phyloP scores from a whole-genome alignment of 2,329 filamentous ascomycete genomes.

The Fusarium pseudograminearum region DNA sequence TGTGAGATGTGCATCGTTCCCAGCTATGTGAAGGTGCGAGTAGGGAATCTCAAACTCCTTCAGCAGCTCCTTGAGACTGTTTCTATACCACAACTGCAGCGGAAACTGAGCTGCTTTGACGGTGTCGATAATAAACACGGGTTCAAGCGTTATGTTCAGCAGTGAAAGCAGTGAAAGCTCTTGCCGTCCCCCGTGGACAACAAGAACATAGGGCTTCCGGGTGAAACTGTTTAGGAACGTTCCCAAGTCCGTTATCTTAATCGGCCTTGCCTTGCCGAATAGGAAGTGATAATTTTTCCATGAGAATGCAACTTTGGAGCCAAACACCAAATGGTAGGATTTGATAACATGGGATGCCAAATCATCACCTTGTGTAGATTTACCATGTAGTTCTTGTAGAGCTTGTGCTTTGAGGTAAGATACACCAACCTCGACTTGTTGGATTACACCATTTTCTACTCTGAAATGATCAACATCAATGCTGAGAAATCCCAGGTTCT shows the following conservation, averaged over 20 bases:
- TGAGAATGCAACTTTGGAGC: neutral
- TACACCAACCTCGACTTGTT: conserved; percentile 21
- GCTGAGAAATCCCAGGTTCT: conserved; percentile 22
- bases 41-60: conserved; percentile 34
- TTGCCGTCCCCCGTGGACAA: conserved; percentile 7
- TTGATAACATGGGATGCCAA: conserved; percentile 6
- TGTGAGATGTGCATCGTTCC: conserved; percentile 46
- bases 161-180: conserved; percentile 25
- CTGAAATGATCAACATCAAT: conserved; percentile 29
- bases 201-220: conserved; percentile 11
- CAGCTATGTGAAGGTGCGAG: conserved; percentile 39
- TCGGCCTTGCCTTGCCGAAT: conserved; percentile 15
- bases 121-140: conserved; percentile 43
- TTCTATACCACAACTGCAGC: conserved; percentile 43
- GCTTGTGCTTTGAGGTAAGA: conserved; percentile 19
- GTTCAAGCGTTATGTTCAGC: conserved; percentile 33
- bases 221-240: neutral
- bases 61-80: conserved; percentile 40
- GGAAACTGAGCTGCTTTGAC: conserved; percentile 45
- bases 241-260: neutral
- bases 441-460: conserved; percentile 13
- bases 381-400: neutral
- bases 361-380: neutral
- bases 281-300: conserved; percentile 3
- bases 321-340: conserved; percentile 20